phyloP scores from a whole-genome alignment of 2,329 filamentous ascomycete genomes.

The Trichoderma brevicompactum region DNA sequence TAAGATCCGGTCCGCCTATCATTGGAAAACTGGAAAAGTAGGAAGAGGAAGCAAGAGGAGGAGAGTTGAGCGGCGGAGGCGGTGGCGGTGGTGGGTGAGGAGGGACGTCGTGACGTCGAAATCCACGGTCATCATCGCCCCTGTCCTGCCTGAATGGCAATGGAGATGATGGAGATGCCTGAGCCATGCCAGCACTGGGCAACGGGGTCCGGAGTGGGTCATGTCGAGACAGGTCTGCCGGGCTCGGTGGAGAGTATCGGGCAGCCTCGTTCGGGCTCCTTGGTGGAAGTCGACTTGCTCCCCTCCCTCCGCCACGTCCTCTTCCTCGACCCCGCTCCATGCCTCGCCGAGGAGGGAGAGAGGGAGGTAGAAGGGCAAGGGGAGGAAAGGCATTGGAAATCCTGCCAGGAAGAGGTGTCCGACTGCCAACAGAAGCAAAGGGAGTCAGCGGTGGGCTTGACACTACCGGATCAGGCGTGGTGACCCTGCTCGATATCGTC shows the following conservation, averaged over 20 bases:
- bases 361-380: slow-evolving; percentile 29
- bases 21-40: background rate
- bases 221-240: slow-evolving; percentile 14
- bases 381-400: slow-evolving; percentile 28
- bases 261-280: slow-evolving; percentile 29
- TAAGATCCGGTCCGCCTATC: background rate
- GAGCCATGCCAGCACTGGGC: background rate
- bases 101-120: slow-evolving; percentile 2
- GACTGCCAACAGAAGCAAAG: slow-evolving; percentile 29
- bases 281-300: slow-evolving; percentile 14
- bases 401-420: slow-evolving; percentile 29
- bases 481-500: slow-evolving; percentile 38
- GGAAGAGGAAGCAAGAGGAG: background rate
- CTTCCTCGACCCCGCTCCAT: slow-evolving; percentile 27
- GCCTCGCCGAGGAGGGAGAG: slow-evolving; percentile 23
- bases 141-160: background rate
- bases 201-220: slow-evolving; percentile 3
- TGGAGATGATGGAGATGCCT: background rate
- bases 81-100: slow-evolving; percentile 23
- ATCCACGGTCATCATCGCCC: background rate
- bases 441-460: slow-evolving; percentile 31
- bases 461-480: slow-evolving; percentile 36
- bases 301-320: slow-evolving; percentile 24
- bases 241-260: slow-evolving; percentile 14
- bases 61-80: slow-evolving; percentile 12